Base-by-base conservation (phyloP, 768 basidiomycete genomes). In the Cantharellus anzutake region DNA sequence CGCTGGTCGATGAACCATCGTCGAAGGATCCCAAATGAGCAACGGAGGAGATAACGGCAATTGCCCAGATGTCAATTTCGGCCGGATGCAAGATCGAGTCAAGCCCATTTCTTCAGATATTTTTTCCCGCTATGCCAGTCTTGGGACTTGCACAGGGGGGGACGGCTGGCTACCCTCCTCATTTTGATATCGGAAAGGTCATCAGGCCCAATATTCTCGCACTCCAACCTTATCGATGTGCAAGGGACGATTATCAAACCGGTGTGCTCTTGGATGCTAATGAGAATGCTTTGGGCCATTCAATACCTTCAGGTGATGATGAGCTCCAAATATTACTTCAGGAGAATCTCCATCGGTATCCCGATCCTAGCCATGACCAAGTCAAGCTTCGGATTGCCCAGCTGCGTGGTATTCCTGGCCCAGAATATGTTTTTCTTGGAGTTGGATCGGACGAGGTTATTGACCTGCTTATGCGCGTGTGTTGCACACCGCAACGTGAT, bases 361-460 rank as follows among this genome's bases (percentile, higher is more conserved):
- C 96, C 1, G 88, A 90, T 62, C 96, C 96, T 0, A 83, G 86
- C 3, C 84, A 96, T 68, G 77, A 81, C 56, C 70, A 73, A 39
- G 82, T 99, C 66, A 96, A 96, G 68, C 61, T 71, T 3, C 79
- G 80, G 34, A 81, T 97, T 60, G 87, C 85, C 7, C 67, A 73
- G 3, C 73, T 97, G 42, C 80, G 96, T 14, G 75, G 76, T 3
- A 71, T 97, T 0, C 80, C 86, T 2, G 74, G 73, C 0, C 60
- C 70, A 55, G 72, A 82, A 60, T 77, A 87, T 66, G 79, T 97
- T 44, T 97, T 97, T 68, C 79, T 99, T 2, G 96, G 96, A 2
- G 96, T 98, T 0, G 96, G 96, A 2, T 91, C 87, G 0, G 96
- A 99, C 71, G 96, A 99, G 66, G 83, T 92, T 48, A 92, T 98